These are phyloP conservation scores for Colletotrichum acutatum DNA, from an alignment of 2,329 filamentous ascomycete genomes.

Conservation along the genomic window DNA sequence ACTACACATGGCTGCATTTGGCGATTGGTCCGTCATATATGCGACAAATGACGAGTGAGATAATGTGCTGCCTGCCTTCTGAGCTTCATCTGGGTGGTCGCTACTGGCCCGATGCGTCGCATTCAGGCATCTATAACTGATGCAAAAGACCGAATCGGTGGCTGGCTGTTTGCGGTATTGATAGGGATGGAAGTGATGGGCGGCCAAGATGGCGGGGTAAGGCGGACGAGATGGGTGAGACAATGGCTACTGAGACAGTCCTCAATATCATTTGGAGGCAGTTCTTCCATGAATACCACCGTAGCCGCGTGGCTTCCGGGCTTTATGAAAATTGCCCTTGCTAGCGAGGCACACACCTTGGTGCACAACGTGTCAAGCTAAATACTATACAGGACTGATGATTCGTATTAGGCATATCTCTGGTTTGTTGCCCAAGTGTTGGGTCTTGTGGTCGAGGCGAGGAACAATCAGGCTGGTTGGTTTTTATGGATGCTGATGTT, in stretches of 20 bases:
- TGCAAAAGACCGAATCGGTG: slow-evolving; percentile 13
- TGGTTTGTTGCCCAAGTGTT: neutral
- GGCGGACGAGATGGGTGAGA: neutral
- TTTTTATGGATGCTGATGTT: neutral
- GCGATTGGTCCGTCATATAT: neutral
- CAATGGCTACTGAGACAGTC: slow-evolving; percentile 1
- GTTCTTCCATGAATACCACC: neutral
- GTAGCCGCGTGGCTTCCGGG: neutral
- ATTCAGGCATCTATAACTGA: slow-evolving; percentile 9
- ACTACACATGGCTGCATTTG: neutral
- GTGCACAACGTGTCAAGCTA: neutral
- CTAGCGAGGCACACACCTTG: neutral
- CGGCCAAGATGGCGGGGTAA: slow-evolving; percentile 27
- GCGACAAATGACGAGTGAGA: neutral
- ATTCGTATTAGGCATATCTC: neutral
- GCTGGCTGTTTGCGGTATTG: slow-evolving; percentile 8
- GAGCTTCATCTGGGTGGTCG: neutral
- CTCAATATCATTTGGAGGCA: slow-evolving; percentile 25
- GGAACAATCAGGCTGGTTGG: neutral
- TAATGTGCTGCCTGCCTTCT: neutral
- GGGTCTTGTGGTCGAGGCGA: neutral
- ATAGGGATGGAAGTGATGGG: slow-evolving; percentile 18
- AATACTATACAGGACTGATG: neutral
- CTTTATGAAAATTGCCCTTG: neutral
- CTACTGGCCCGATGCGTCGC: neutral